Evolutionary conservation across 768 basidiomycete genomes (phyloP), one percentile per base, ranked within the genome.

Genomic region (Tylopilus rubrobrunneus): DNA sequence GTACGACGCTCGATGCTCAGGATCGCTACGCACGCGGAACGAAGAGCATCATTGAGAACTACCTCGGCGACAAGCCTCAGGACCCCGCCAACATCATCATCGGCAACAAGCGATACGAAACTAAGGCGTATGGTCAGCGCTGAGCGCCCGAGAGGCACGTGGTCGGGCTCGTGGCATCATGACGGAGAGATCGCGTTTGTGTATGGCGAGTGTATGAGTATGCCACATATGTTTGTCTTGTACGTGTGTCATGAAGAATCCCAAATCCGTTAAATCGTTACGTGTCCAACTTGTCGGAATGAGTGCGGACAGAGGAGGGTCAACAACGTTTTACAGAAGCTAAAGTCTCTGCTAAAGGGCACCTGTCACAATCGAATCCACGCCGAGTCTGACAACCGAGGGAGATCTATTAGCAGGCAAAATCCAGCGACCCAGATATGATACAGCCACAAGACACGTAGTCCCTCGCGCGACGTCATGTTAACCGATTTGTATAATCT

Each of bases 1-100:
- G 92, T 37, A 92, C 91, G 8, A 92, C 91, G 23, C 81, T 93
- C 56, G 92, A 95, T 63, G 92, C 92, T 2, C 92, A 95, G 73
- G 80, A 77, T 28, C 87, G 92, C 45, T 96, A 97, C 67, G 92
- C 92, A 15, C 71, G 73, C 43, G 91, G 90, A 14, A 76, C 82
- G 27, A 82, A 74, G 74, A 76, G 73, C 58, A 92, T 92, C 67
- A 75, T 92, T 51, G 77, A 84, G 52, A 86, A 87, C 71, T 92
- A 84, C 74, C 62, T 89, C 56, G 64, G 64, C 14, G 73, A 69
- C 56, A 83, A 85, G 69, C 67, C 78, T 1, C 92, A 96, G 71
- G 83, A 88, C 8, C 81, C 85, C 0, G 81, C 78, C 56, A 90
- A 95, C 75, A 71, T 97, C 71, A 97, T 95, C 64, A 79, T 93